Percentiles rank a stretch among this genome's conserved stretches.
Conservation (phyloP, 202 grass and related monocot genomes). For the Elaeis oleifera region DNA sequence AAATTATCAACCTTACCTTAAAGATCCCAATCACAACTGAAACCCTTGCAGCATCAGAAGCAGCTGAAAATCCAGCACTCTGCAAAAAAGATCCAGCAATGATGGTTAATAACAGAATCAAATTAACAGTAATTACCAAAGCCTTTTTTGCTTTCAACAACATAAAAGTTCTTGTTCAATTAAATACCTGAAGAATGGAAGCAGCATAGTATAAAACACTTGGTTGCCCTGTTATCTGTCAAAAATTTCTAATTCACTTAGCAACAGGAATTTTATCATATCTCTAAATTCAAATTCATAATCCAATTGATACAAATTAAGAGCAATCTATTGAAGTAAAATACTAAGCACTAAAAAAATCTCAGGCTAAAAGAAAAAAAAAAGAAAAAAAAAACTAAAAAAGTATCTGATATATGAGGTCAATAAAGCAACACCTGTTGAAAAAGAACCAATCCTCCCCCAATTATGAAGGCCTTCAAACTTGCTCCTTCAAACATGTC, state of each 20-base stretch:
- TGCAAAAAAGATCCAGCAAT: neutral
- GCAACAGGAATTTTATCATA: slow-evolving; percentile 9
- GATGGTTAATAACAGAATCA: neutral
- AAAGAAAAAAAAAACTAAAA: no score
- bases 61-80: slow-evolving; percentile 17
- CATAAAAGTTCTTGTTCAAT: slow-evolving; percentile 11
- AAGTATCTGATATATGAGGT: no score
- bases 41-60: slow-evolving; percentile 11
- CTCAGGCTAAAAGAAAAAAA: neutral
- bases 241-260: slow-evolving; percentile 26
- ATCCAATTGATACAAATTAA: no score
- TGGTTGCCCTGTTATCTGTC: slow-evolving; percentile 92
- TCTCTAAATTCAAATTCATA: neutral
- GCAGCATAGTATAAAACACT: slow-evolving; percentile 97
- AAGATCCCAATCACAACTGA: slow-evolving; percentile 13
- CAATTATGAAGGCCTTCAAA: slow-evolving; percentile 93
- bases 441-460: slow-evolving; percentile 89
- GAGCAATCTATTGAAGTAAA: no score
- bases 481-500: slow-evolving; percentile 75
- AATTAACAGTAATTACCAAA: neutral
- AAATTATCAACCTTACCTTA: slow-evolving; percentile 1
- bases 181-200: slow-evolving; percentile 76
- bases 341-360: neutral
- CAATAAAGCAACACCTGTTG: slow-evolving; percentile 48
- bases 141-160: slow-evolving; percentile 12